These are phyloP conservation scores for Petunia hybrid DNA, from an alignment of 305 asterid genomes.

Conservation along the genomic window DNA sequence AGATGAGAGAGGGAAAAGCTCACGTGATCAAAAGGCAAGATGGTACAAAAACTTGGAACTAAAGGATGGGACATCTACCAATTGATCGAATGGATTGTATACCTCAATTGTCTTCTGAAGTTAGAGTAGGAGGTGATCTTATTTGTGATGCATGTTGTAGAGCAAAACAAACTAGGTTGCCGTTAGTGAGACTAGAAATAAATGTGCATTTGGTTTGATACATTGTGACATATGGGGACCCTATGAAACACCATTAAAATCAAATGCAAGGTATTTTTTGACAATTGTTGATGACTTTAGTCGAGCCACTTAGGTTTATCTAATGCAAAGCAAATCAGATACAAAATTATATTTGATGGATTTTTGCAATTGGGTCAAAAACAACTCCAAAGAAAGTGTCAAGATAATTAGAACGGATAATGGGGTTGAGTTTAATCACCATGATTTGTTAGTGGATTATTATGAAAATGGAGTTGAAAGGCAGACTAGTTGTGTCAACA, in stretches of 20 bases:
- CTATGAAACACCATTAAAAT: neutral
- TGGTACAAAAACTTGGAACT: neutral
- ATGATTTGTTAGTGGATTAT: neutral
- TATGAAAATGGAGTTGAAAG: neutral
- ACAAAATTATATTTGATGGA: neutral
- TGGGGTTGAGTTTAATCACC: neutral
- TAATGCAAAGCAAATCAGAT: neutral
- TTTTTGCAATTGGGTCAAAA: neutral
- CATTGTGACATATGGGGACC: neutral
- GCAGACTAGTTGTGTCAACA: neutral
- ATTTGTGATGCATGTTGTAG: neutral
- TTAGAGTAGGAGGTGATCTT: neutral
- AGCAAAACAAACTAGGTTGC: neutral
- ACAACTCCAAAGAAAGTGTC: neutral
- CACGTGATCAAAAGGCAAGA: neutral
- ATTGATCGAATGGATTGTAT: neutral
- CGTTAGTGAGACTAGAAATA: neutral
- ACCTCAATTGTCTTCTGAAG: no score
- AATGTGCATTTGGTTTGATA: neutral
- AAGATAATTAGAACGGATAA: neutral
- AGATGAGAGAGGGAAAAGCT: neutral
- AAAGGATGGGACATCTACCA: neutral
- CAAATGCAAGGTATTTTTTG: neutral
- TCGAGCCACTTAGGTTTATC: neutral
- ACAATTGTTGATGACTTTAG: slow-evolving; percentile 23